Percentiles rank a stretch among this genome's conserved stretches.
Evolutionary conservation across 202 grass and related monocot genomes (phyloP).

Genomic region (Dendrocalamus latiflorus): DNA sequence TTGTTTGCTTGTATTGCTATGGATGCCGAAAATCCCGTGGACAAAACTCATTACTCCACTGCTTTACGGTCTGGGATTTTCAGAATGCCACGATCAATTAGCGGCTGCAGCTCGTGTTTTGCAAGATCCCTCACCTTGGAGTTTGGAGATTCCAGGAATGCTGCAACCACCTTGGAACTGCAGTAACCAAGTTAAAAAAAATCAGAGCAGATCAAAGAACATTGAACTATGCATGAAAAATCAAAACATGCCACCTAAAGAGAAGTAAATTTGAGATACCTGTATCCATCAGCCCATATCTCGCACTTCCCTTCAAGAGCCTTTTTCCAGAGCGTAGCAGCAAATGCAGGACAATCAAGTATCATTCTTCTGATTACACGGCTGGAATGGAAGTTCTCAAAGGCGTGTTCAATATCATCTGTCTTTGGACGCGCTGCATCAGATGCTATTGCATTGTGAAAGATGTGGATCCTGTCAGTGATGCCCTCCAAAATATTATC

Average conservation of each 20-base stretch:
- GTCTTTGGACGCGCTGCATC: slow-evolving; percentile 49
- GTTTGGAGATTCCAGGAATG: slow-evolving; percentile 69
- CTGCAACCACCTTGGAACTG: slow-evolving; percentile 74
- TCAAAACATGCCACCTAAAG: not conserved
- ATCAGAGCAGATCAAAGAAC: not conserved
- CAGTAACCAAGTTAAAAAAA: not conserved
- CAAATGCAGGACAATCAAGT: slow-evolving; percentile 59
- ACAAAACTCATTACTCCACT: slow-evolving; percentile 25
- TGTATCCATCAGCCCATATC: slow-evolving; percentile 67
- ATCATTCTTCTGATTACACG: slow-evolving; percentile 63
- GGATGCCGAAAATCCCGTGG: not conserved
- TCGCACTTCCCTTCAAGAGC: slow-evolving; percentile 63
- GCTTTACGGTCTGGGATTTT: slow-evolving; percentile 45
- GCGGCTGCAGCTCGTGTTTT: slow-evolving; percentile 55
- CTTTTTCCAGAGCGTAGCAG: slow-evolving; percentile 59
- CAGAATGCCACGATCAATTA: slow-evolving; percentile 55
- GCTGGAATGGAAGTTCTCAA: slow-evolving; percentile 79
- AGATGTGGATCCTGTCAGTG: slow-evolving; percentile 27
- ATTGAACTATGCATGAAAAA: not conserved
- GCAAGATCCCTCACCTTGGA: slow-evolving; percentile 44
- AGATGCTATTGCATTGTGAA: slow-evolving; percentile 75
- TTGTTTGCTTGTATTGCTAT: not conserved
- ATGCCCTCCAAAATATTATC: slow-evolving; percentile 58
- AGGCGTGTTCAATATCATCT: slow-evolving; percentile 67
- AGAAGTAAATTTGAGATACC: slow-evolving; percentile 33